Evolutionary conservation across 148 eudicot genomes (phyloP).

Genomic region (Selenicereus undatus): DNA sequence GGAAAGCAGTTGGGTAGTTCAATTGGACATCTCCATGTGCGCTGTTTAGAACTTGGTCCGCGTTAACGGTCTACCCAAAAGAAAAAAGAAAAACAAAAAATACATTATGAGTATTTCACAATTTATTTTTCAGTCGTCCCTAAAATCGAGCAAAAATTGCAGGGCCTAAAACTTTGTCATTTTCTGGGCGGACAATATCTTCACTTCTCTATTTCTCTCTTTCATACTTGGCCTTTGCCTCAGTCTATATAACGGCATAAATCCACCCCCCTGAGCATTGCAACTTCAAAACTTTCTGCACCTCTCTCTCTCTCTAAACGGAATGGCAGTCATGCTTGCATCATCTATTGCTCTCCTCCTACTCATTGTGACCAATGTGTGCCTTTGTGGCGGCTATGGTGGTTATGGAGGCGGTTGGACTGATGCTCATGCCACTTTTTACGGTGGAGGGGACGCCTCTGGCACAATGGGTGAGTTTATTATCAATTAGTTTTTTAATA

Average conservation of each 20-base stretch:
- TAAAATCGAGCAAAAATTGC: conserved; percentile 3
- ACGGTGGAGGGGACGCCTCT: conserved; percentile 8
- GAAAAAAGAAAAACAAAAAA: neutral
- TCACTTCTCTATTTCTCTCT: neutral
- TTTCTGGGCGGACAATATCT: neutral
- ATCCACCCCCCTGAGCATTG: neutral
- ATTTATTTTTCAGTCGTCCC: neutral
- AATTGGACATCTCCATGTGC: conserved; percentile 4
- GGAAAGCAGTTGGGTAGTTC: conserved; percentile 7
- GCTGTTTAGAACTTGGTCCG: neutral
- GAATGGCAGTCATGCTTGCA: neutral
- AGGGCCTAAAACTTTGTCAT: neutral
- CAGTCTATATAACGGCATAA: neutral
- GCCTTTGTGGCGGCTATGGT: neutral
- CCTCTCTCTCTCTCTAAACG: neutral
- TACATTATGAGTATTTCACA: neutral
- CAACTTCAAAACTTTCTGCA: no score
- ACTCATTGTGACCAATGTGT: neutral
- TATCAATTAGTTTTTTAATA: no score
- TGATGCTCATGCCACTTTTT: conserved; percentile 1
- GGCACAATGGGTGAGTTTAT: conserved; percentile 11
- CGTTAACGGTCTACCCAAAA: conserved; percentile 2
- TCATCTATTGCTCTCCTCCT: neutral
- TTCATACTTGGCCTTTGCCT: neutral
- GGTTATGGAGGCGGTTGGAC: conserved; percentile 5